A percentile compares a stretch with the other conserved stretches of the same genome.
Conservation (phyloP, 1,284 basidiomycete genomes). For the Paramarasmius palmivorus region DNA sequence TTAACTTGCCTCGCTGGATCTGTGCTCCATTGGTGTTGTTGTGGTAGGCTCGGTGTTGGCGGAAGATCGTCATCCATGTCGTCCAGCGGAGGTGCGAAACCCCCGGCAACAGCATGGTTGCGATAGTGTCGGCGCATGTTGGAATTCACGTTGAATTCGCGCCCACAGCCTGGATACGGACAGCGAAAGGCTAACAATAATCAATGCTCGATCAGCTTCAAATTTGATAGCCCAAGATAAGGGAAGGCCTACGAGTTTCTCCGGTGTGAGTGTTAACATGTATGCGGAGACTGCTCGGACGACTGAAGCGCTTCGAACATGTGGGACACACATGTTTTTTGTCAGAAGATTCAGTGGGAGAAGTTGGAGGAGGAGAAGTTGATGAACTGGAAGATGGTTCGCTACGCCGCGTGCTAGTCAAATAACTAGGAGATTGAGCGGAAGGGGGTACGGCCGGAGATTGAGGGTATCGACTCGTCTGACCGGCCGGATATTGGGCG, state of each 20-base stretch:
- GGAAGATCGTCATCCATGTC: no score
- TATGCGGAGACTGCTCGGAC: slow-evolving; percentile 74
- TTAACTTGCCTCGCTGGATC: no score
- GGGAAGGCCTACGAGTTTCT: slow-evolving; percentile 58
- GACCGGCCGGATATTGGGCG: no score
- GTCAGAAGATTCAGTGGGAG: slow-evolving; percentile 15
- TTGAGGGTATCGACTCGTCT: no score
- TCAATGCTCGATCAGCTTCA: not conserved
- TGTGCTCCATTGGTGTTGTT: no score
- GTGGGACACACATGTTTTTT: slow-evolving; percentile 65
- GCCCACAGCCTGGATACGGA: slow-evolving; percentile 68
- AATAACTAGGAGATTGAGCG: no score
- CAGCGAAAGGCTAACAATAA: slow-evolving; percentile 61
- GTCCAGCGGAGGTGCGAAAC: not conserved
- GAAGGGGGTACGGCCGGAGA: no score
- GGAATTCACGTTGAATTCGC: slow-evolving; percentile 77
- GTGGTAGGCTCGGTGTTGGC: no score
- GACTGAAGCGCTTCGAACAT: slow-evolving; percentile 72
- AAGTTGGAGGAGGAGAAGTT: not conserved
- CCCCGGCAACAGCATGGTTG: slow-evolving; percentile 49
- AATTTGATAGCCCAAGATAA: slow-evolving; percentile 11
- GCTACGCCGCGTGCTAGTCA: slow-evolving; percentile 14
- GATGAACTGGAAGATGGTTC: no score
- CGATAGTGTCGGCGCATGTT: slow-evolving; percentile 80
- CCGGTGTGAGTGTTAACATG: slow-evolving; percentile 79